Evolutionary conservation across 257 asterid genomes (phyloP), one percentile per base, ranked within the genome.

Genomic region (Lavandula angustifolia): DNA sequence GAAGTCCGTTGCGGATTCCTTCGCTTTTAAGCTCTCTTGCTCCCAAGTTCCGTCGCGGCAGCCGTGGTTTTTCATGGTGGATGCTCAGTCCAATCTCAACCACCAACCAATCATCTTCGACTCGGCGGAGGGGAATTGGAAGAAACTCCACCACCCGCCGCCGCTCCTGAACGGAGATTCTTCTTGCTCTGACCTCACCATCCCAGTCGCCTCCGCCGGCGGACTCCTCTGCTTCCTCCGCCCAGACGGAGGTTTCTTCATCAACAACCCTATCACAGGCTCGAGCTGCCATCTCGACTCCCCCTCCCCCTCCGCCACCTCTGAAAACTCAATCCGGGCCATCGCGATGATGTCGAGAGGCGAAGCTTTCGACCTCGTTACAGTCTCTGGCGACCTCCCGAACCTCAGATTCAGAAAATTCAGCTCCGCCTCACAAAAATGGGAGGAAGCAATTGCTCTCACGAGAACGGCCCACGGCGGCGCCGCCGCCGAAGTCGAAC

Each of bases 41-140:
- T 70, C 91, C 0, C 75, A 60, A 13, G 72, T 92, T 40, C 86
- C 84, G 5, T 27, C 63, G 1, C 76, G 97, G 12, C 82, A 84
- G 0, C 95, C 97, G 3, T 92, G 94, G 85, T 82, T 81, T 48
- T 79, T 83, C 70, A 92, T 89, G 98, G 94, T 85, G 14, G 87
- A 77, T 60, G 75, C 92, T 9, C 69, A 55, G 1, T 27, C 87
- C 51, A 2, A 59, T 3, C 53, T 29, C 33, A 27, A 41, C 29
- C 55, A 43, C 6, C 81, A 34, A 10, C 71, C 73, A 4, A 12
- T 80, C 35, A 55, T 89, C 57, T 87, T 80, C 72, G 99, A 92
- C 62, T 74, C 96, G 0, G 29, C 85, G 0, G 89, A 80, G n/a
- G 60, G 43, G 9, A 79, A 64, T 31, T 92, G 96, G 96, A 89